Conservation (phyloP, 805 yeast genomes). For the Lipomyces kockii region DNA sequence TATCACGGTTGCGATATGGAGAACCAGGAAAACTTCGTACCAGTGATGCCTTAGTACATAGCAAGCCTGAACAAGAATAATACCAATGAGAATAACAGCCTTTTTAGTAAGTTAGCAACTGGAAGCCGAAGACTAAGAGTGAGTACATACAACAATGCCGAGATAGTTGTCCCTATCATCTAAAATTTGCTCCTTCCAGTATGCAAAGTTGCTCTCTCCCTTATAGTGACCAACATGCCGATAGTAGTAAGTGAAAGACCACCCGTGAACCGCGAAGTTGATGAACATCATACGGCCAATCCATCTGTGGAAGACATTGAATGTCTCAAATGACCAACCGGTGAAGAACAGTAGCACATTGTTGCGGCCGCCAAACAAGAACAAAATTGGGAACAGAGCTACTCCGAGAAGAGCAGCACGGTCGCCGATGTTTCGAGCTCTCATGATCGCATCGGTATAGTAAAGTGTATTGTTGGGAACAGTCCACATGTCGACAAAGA, state of each 20-base stretch:
- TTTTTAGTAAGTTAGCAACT: not conserved
- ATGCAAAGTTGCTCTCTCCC: slow-evolving; percentile 42
- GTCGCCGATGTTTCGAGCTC: slow-evolving; percentile 18
- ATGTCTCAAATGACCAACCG: slow-evolving; percentile 67
- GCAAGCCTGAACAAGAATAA: slow-evolving; percentile 10
- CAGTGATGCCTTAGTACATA: slow-evolving; percentile 26
- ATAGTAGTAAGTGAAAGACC: slow-evolving; percentile 57
- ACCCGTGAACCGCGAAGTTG: slow-evolving; percentile 56
- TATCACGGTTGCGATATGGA: slow-evolving; percentile 62
- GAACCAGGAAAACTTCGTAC: slow-evolving; percentile 65
- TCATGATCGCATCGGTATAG: slow-evolving; percentile 1
- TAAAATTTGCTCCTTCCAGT: slow-evolving; percentile 39
- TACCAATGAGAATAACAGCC: slow-evolving; percentile 12
- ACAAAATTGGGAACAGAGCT: slow-evolving; percentile 55
- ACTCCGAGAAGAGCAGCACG: slow-evolving; percentile 41
- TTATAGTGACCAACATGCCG: slow-evolving; percentile 36
- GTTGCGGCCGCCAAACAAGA: slow-evolving; percentile 73
- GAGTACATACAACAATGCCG: slow-evolving; percentile 48
- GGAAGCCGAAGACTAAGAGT: not conserved
- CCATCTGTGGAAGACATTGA: slow-evolving; percentile 69
- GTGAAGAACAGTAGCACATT: slow-evolving; percentile 66
- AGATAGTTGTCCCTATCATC: slow-evolving; percentile 24
- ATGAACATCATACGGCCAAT: slow-evolving; percentile 40
- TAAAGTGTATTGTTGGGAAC: slow-evolving; percentile 5
- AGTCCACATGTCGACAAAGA: slow-evolving; percentile 12